Evolutionary conservation across 768 basidiomycete genomes (phyloP).

Genomic region (Postia placenta): DNA sequence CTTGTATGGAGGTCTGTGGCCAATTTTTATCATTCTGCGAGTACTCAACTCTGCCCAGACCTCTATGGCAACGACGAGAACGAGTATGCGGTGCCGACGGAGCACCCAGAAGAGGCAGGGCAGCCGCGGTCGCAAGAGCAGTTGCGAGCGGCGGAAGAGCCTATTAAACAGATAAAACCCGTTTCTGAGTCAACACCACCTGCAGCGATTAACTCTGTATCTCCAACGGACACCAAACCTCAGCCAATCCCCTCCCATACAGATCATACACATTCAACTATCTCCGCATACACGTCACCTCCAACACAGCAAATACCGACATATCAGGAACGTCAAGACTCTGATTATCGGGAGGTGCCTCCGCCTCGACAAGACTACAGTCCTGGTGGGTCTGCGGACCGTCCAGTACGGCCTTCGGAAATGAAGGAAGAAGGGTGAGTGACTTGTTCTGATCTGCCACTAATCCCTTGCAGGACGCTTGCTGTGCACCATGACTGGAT

Average conservation of each 20-base stretch:
- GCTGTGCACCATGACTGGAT: constrained; percentile 6
- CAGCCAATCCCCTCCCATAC: constrained; percentile 17
- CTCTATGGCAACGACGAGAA: constrained; percentile 61
- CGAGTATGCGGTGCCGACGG: constrained; percentile 49
- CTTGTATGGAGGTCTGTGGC: constrained; percentile 72
- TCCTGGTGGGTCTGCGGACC: constrained; percentile 42
- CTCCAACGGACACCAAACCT: constrained; percentile 15
- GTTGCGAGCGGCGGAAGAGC: constrained; percentile 7
- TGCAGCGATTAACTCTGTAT: constrained; percentile 4
- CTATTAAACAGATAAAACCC: constrained; percentile 15
- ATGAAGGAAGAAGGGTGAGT: constrained; percentile 99
- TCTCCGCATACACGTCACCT: constrained; percentile 32
- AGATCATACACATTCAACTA: constrained; percentile 8
- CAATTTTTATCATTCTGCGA: neutral
- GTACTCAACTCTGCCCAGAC: constrained; percentile 33
- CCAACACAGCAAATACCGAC: constrained; percentile 70
- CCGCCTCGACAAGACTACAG: constrained; percentile 29
- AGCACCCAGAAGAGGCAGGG: constrained; percentile 27
- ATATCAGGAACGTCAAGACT: constrained; percentile 59
- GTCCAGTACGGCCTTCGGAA: constrained; percentile 76
- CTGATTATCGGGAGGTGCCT: constrained; percentile 42
- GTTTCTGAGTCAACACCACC: constrained; percentile 1
- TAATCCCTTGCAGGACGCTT: constrained; percentile 5
- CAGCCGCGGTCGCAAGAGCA: constrained; percentile 11
- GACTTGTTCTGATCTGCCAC: constrained; percentile 10